These are phyloP conservation scores for Pseudozyma sp. DNA, from an alignment of 1,284 basidiomycete genomes.

Conservation along the genomic window DNA sequence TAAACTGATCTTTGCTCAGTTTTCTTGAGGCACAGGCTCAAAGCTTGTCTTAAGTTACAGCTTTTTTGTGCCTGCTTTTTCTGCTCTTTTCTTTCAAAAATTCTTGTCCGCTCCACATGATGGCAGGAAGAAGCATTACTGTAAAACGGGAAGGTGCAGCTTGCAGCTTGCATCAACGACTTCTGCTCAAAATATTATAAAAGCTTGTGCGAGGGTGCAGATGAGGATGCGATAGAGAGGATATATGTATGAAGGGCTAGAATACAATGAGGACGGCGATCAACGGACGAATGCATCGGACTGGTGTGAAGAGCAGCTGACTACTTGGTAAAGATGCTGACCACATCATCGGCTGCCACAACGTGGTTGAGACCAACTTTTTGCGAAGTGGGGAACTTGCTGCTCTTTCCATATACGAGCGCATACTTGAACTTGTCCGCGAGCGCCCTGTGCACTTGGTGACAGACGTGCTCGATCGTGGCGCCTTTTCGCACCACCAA, in stretches of 20 bases:
- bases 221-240: background rate
- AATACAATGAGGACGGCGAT: constrained; percentile 24
- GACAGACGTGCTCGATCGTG: constrained; percentile 81
- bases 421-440: constrained; percentile 77
- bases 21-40: background rate
- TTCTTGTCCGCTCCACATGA: background rate
- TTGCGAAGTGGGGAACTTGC: constrained; percentile 58
- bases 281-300: background rate
- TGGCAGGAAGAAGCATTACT: no score
- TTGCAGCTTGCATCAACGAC: background rate
- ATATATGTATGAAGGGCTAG: constrained; percentile 29
- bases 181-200: no score
- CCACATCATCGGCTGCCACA: constrained; percentile 93
- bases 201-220: no score
- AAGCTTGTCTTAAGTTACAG: background rate
- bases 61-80: background rate
- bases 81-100: background rate
- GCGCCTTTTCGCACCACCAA: constrained; percentile 91
- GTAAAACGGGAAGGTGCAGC: no score
- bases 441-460: constrained; percentile 82
- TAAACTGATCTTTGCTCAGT: no score
- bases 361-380: constrained; percentile 81
- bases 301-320: background rate
- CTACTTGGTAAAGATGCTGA: constrained; percentile 71
- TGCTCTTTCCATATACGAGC: constrained; percentile 62